Evolutionary conservation across 805 yeast genomes (phyloP), one percentile per base, ranked within the genome.

Genomic region (Barnettozyma populi): DNA sequence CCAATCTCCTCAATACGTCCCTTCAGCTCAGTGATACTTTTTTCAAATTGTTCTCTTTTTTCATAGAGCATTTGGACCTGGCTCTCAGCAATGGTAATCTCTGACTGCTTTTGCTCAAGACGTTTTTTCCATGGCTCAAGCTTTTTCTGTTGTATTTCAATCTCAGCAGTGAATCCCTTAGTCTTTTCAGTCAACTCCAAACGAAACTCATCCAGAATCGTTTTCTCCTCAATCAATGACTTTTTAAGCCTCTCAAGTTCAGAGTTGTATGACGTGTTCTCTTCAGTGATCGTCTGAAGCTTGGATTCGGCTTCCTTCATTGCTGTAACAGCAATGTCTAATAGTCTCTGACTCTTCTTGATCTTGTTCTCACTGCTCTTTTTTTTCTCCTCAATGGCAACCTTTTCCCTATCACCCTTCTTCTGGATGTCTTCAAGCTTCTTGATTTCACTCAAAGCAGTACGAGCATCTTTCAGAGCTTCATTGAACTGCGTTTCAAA

Each of bases 51-150:
- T 0, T 61, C 60, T 41, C 72, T 68, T 49, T 79, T 77, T 16
- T 72, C 75, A 20, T 67, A 59, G 8, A 85, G 58, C 62, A 87
- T 73, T 21, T 79, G 78, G n/a, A 87, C 72, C 50, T 83, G 79
- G 7, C 87, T 78, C 44, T 77, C 72, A 4, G 81, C 77, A n/a
- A 87, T 74, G 44, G 81, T 76, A 7, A 85, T 75, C 41, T 80
- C 80, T 13, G 85, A 76, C 47, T 80, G 80, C 48, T 82, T 81
- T 14, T 76, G 74, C 50, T 77, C 81, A 27, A 90, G 67, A 52
- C 80, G 75, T 24, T 76, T 82, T 50, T 79, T 80, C 90, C 95
- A 89, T 0, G 98, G 99, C 54, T 86, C 90, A 7, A 89, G 67
- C 50, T 83, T 73, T 7, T 71, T 73, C 61, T 87, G 90, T 36